Conservation (phyloP, 1,284 basidiomycete genomes). For the Leccinum fuscescens region DNA sequence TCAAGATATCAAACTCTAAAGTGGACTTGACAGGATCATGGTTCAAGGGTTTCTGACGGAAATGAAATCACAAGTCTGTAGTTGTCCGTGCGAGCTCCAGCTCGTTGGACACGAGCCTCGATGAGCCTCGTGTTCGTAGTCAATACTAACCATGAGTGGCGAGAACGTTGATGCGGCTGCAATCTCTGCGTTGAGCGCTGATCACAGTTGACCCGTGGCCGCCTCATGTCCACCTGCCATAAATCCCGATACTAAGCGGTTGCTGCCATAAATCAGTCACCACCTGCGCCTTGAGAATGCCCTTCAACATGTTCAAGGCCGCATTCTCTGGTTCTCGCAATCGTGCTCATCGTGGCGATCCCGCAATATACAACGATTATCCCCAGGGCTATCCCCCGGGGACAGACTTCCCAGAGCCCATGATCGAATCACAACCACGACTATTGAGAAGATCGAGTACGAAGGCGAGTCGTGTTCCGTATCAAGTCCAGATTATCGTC, state of each 20-base stretch:
- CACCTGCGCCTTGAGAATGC: conserved; percentile 31
- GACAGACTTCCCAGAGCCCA: conserved; percentile 25
- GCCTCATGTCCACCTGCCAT: conserved; percentile 33
- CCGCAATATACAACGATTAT: conserved; percentile 28
- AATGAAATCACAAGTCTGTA: neutral
- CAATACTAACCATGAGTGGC: neutral
- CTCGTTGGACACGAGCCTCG: neutral
- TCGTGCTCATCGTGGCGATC: conserved; percentile 29
- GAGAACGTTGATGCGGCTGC: neutral
- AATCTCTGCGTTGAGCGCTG: neutral
- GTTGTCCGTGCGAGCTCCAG: neutral
- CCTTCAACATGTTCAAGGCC: conserved; percentile 39
- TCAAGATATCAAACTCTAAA: neutral
- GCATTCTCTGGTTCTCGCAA: conserved; percentile 36
- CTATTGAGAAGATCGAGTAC: conserved; percentile 31
- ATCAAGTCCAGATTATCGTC: neutral
- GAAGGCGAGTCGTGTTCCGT: conserved; percentile 23
- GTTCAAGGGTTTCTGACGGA: conserved; percentile 1
- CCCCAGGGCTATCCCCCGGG: conserved; percentile 33
- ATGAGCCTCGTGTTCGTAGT: neutral
- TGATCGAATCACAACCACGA: conserved; percentile 21
- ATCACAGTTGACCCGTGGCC: conserved; percentile 5
- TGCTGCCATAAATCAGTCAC: conserved; percentile 15
- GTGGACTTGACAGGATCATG: neutral
- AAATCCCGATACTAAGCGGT: conserved; percentile 24